Evolutionary conservation across 345 rosid genomes (phyloP), one percentile per base, ranked within the genome.

Genomic region (Abelmoschus esculentus): DNA sequence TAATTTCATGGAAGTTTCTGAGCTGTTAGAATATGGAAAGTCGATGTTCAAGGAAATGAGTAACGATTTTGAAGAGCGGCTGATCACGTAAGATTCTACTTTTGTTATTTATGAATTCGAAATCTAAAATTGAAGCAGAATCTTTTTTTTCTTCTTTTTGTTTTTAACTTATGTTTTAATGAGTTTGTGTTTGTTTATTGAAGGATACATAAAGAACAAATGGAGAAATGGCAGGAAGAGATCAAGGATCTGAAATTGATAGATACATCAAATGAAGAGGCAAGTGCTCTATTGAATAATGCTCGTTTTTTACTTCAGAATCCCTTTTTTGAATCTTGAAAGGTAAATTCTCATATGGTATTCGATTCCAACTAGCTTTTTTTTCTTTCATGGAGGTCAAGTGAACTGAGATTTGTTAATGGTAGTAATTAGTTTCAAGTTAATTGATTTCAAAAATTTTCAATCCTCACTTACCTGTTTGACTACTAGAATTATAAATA

Each of bases 211-310:
- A 87, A 79, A 85, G 97, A 95, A 72, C 83, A 85, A 49, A 80
- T 87, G 60, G 96, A 87, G 76, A 90, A 85, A 79, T 95, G 99
- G 98, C 96, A 91, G 75, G 93, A 90, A 22, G 96, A 91, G 83
- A 86, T 91, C 72, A 89, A 84, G 80, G 97, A 87, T 74, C 65
- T 91, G 73, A 81, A 88, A 59, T 49, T 86, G 80, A 81, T 86
- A 46, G 98, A 95, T 82, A 84, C 81, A 66, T 80, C 90, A 22
- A 95, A 91, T 73, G 92, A 91, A 80, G 92, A 95, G 78, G 79
- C 81, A 67, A 72, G 69, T 80, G 84, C 80, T 1, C 4, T 89
- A 67, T 83, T 91, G 78, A 86, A 79, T 32, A 84, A 86, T 80
- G 97, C 92, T 60, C 87, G 81, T 69, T 79, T 44, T 75, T 70